Evolutionary conservation across 1,139 yeast species (phyloP).

Genomic region (Scheffersomyces segobiensis): DNA sequence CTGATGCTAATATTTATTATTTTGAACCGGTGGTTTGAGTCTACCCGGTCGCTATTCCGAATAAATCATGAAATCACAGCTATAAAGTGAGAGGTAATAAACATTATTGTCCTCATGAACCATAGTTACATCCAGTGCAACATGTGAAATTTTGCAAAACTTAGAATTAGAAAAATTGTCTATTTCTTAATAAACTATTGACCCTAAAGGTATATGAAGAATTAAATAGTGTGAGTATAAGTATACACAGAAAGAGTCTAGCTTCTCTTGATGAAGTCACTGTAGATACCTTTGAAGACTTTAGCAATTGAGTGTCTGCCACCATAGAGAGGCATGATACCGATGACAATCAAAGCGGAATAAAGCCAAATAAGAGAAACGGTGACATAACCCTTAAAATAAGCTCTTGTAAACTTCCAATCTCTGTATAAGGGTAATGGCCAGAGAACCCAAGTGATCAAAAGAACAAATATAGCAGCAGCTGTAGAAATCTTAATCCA

Average conservation of each 20-base stretch:
- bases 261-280: constrained; percentile 3
- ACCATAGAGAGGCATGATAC: constrained; percentile 38
- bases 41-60: too few relatives aligned
- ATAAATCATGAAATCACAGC: too few relatives aligned
- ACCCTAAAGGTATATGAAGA: neutral
- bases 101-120: too few relatives aligned
- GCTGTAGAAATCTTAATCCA: constrained; percentile 32
- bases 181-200: too few relatives aligned
- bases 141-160: too few relatives aligned
- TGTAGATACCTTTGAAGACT: constrained; percentile 22
- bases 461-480: constrained; percentile 25
- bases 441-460: constrained; percentile 43
- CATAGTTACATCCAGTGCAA: too few relatives aligned
- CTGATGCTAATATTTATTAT: too few relatives aligned
- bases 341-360: constrained; percentile 29
- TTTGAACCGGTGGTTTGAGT: too few relatives aligned
- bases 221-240: neutral
- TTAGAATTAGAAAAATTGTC: too few relatives aligned
- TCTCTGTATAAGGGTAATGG: constrained; percentile 49
- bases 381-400: constrained; percentile 42
- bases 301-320: constrained; percentile 29
- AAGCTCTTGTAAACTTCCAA: constrained; percentile 39
- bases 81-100: too few relatives aligned
- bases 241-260: neutral
- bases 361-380: constrained; percentile 43